Evolutionary conservation across 208 protist genomes (phyloP).

Genomic region (Blechomonas ayalai): DNA sequence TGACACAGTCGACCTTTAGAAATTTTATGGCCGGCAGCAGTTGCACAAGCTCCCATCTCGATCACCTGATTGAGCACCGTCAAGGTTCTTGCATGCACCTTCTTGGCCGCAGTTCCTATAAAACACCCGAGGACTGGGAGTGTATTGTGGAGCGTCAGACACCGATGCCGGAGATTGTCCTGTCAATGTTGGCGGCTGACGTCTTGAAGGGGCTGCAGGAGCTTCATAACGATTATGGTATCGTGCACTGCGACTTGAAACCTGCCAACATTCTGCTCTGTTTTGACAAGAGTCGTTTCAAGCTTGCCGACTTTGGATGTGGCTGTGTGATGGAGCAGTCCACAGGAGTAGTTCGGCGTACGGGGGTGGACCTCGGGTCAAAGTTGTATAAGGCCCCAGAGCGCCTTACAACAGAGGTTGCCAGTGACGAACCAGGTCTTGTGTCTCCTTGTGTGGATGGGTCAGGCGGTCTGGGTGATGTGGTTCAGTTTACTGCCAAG

Average conservation of each 20-base stretch:
- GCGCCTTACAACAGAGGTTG: constrained; percentile 17
- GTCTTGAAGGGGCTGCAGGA: constrained; percentile 72
- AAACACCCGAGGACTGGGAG: constrained; percentile 63
- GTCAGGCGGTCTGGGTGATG: constrained; percentile 11
- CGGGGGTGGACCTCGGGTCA: constrained; percentile 59
- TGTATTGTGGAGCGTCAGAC: constrained; percentile 94
- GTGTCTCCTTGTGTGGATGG: constrained; percentile 1
- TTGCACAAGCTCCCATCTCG: neutral
- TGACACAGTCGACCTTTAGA: constrained; percentile 65
- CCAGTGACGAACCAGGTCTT: no score
- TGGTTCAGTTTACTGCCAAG: constrained; percentile 68
- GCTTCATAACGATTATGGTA: constrained; percentile 75
- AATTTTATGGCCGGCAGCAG: constrained; percentile 25
- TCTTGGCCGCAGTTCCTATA: constrained; percentile 49
- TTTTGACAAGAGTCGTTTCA: constrained; percentile 65
- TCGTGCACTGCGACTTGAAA: constrained; percentile 97
- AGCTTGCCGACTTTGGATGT: constrained; percentile 86
- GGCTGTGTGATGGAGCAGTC: constrained; percentile 54
- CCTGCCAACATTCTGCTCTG: constrained; percentile 93
- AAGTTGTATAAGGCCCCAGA: constrained; percentile 88
- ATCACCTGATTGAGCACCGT: constrained; percentile 30
- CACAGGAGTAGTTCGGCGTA: constrained; percentile 26
- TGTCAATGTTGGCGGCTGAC: constrained; percentile 99
- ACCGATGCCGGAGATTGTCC: constrained; percentile 98
- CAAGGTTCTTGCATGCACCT: constrained; percentile 45